Percentiles rank a stretch among this genome's conserved stretches.
Evolutionary conservation across 768 basidiomycete species (phyloP).

Genomic region (Boletus vermiculosoides): DNA sequence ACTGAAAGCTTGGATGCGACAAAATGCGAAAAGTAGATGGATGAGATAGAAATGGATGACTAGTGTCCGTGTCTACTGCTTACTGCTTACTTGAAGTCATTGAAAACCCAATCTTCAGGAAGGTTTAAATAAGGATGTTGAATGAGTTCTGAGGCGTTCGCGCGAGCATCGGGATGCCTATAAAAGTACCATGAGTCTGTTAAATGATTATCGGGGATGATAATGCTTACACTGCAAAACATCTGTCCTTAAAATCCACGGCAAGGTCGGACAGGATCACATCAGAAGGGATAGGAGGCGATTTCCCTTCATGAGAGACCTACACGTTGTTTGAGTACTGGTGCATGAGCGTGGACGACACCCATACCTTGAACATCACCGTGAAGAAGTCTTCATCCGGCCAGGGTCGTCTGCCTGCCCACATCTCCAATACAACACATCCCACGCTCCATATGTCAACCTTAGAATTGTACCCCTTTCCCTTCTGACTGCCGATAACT

Average conservation of each 20-base stretch:
- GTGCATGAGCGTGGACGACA: not conserved
- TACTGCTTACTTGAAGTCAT: constrained; percentile 40
- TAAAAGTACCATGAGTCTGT: constrained; percentile 1
- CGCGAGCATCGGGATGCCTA: constrained; percentile 83
- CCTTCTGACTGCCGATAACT: constrained; percentile 79
- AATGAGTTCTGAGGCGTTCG: constrained; percentile 74
- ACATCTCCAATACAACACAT: constrained; percentile 99
- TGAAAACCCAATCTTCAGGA: constrained; percentile 74
- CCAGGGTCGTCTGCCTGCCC: constrained; percentile 96
- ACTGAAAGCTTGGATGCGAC: constrained; percentile 21
- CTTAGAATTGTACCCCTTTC: constrained; percentile 91
- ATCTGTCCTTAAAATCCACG: constrained; percentile 82
- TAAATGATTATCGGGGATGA: not conserved
- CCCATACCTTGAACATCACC: constrained; percentile 87
- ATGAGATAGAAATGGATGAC: constrained; percentile 23
- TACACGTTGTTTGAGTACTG: constrained; percentile 30
- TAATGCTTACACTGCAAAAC: constrained; percentile 78
- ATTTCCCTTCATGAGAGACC: constrained; percentile 82
- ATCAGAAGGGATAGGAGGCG: constrained; percentile 87
- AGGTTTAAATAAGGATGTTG: constrained; percentile 76
- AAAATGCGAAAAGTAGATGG: constrained; percentile 27
- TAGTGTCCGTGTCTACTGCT: constrained; percentile 17
- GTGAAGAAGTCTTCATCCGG: constrained; percentile 83
- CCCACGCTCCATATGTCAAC: constrained; percentile 99
- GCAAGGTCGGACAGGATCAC: constrained; percentile 73